These are phyloP conservation scores for Alternaria brassicicola DNA, from an alignment of 2,329 filamentous ascomycete species.

Conservation along the genomic window DNA sequence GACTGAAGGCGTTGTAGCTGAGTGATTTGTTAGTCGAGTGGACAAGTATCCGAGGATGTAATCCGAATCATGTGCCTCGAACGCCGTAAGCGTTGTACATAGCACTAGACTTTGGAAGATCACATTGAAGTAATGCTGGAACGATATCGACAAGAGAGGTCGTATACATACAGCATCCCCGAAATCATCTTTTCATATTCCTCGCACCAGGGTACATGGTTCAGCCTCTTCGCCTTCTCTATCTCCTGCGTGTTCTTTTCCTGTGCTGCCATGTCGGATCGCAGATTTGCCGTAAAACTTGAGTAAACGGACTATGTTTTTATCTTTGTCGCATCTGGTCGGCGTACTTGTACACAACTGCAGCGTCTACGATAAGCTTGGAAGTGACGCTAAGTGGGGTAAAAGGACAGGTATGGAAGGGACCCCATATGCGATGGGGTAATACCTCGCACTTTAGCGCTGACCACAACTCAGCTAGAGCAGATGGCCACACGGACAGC, in stretches of 20 bases:
- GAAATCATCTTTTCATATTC: slow-evolving; percentile 70
- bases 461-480: background rate
- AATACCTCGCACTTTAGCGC: slow-evolving; percentile 34
- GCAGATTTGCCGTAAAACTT: background rate
- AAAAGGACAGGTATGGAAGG: background rate
- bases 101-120: no score
- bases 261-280: slow-evolving; percentile 44
- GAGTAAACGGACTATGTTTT: background rate
- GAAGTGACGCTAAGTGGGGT: slow-evolving; percentile 26
- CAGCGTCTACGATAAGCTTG: background rate
- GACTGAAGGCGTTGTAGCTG: slow-evolving; percentile 59
- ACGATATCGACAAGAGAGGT: background rate
- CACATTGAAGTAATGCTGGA: background rate
- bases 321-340: background rate
- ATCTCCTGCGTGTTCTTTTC: slow-evolving; percentile 54
- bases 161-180: slow-evolving; percentile 60
- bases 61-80: background rate
- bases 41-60: background rate
- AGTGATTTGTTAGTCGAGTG: background rate
- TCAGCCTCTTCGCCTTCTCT: slow-evolving; percentile 55
- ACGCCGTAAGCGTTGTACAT: background rate
- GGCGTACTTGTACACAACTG: background rate
- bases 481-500: background rate
- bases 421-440: slow-evolving; percentile 14
- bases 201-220: slow-evolving; percentile 63